Base-by-base conservation (phyloP, 129 eudicot species). In the Oenanthe sinensis region DNA sequence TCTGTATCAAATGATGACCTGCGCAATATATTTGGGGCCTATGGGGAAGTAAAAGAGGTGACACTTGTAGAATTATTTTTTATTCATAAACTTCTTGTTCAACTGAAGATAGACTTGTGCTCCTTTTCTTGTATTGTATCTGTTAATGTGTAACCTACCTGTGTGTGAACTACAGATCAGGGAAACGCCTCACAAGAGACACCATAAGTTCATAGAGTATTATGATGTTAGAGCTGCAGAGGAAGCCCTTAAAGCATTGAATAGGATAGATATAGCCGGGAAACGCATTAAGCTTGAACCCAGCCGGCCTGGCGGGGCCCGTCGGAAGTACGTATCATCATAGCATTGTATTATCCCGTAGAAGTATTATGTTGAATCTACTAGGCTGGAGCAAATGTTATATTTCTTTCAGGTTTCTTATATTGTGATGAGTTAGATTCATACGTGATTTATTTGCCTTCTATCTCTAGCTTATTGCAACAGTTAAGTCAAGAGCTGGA, bases 41-140 rank as follows among this genome's bases (percentile, higher is more conserved):
- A 91, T 83, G 98, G 98, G 65, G 98, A 94, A 85, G 93, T 94
- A 78, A 94, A 94, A 89, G 98, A 94, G 98, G 98, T 94, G 71
- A 16, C 2, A 12, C 47, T 69, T 84, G 20, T 28, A 43, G 26
- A 2, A 45, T 43, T 4, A 65, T 75, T 1, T 24, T 67, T 49
- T 49, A 8, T 47, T 58, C 47, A 20, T 75, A 33, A 16, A 16
- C 22, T 1, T 52, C 1, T 36, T 7, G 4, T 24, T 24, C 63
- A 4, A 3, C n/a, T 75, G 46, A 7, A 49, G 22, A 75, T 19
- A 72, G 36, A 50, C 43, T 20, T 6, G 0, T 55, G 11, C 12
- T 75, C 33, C 73, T 67, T 49, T 68, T 33, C 54, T 44, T 39
- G 60, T 65, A 42, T 74, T 16, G 19, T 62, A 8, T 73, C 11